These are phyloP conservation scores for Paragyromitra xinjiangensis DNA, from an alignment of 495 filamentous ascomycete species.

Conservation along the genomic window DNA sequence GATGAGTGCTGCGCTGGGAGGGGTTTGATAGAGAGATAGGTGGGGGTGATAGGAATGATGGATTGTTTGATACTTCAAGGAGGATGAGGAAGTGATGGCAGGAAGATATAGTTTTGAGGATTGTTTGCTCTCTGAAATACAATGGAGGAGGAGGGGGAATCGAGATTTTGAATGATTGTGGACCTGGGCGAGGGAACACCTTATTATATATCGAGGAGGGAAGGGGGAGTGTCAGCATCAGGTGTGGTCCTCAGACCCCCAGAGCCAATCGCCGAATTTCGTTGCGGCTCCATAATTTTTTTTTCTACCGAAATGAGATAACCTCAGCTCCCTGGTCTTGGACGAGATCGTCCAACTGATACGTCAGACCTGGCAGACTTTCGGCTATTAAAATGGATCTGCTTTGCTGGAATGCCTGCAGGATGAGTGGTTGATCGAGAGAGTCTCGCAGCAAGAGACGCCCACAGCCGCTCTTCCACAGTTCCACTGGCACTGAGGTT, in stretches of 20 bases:
- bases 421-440: conserved; percentile 1
- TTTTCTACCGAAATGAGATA: conserved; percentile 52
- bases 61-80: not conserved
- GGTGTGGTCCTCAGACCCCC: conserved; percentile 50
- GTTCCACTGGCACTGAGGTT: not conserved
- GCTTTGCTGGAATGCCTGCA: conserved; percentile 37
- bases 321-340: conserved; percentile 40
- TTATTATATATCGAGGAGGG: conserved; percentile 49
- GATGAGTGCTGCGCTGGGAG: not conserved
- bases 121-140: conserved; percentile 17
- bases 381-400: conserved; percentile 37
- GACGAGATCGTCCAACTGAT: conserved; percentile 51
- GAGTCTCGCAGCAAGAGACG: conserved; percentile 26
- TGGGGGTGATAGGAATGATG: not conserved
- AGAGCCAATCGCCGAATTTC: conserved; percentile 51
- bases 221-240: conserved; percentile 44
- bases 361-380: conserved; percentile 46
- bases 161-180: conserved; percentile 36
- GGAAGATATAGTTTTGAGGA: conserved; percentile 5
- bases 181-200: conserved; percentile 32
- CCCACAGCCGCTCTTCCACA: conserved; percentile 40
- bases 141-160: conserved; percentile 24
- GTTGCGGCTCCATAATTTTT: conserved; percentile 48
- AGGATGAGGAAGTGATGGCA: conserved; percentile 2
- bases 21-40: conserved; percentile 6